Percentiles rank a stretch among this genome's conserved stretches.
These are phyloP conservation scores for Candida freyschussii DNA, from an alignment of 1,139 yeast species.

Conservation along the genomic window DNA sequence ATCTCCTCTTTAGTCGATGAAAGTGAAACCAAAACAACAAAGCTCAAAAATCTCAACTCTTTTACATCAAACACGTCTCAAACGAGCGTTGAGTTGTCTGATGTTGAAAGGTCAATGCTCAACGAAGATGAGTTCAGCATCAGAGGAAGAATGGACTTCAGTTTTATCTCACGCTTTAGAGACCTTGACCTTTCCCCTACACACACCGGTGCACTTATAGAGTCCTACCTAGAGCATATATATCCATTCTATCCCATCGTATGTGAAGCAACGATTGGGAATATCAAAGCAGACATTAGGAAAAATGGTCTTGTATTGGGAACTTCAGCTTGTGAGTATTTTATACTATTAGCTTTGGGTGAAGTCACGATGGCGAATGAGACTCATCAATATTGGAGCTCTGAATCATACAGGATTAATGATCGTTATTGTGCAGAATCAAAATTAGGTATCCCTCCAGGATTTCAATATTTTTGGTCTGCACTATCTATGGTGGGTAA, in stretches of 20 bases:
- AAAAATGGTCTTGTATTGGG: slow-evolving; percentile 2
- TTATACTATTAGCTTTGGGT: slow-evolving; percentile 7
- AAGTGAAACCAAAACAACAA: background rate
- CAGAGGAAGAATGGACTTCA: no score
- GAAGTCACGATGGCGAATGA: slow-evolving; percentile 7
- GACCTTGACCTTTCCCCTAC: slow-evolving; percentile 2
- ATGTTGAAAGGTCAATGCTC: no score
- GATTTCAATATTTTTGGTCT: slow-evolving; percentile 8
- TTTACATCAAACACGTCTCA: no score
- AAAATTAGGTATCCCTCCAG: slow-evolving; percentile 4
- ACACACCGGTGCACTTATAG: slow-evolving; percentile 4
- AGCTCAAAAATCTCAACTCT: no score
- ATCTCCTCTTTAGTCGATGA: slow-evolving; percentile 7
- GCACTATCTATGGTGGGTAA: slow-evolving; percentile 4
- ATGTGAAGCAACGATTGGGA: slow-evolving; percentile 6
- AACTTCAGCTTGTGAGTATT: slow-evolving; percentile 6
- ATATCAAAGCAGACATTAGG: slow-evolving; percentile 3
- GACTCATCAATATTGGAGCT: slow-evolving; percentile 6
- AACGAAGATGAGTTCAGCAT: no score
- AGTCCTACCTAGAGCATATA: slow-evolving; percentile 8
- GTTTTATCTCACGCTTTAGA: background rate
- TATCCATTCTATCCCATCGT: slow-evolving; percentile 10
- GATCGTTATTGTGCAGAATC: no score
- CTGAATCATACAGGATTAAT: slow-evolving; percentile 4
- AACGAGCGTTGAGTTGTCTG: no score